phyloP scores from a whole-genome alignment of 2,329 filamentous ascomycete species.

The Xylariomycetidae sp. region DNA sequence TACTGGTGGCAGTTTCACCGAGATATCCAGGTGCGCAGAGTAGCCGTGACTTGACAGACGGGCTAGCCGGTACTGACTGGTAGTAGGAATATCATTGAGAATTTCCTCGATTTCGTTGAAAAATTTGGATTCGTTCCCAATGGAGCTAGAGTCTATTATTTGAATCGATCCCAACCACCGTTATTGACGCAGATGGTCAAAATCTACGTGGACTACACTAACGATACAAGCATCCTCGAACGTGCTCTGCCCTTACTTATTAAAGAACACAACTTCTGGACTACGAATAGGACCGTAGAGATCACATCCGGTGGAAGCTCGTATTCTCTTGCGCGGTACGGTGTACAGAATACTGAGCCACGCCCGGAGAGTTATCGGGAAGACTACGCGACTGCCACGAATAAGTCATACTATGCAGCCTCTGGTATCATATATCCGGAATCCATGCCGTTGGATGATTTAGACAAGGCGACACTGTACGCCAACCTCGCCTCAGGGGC shows the following conservation, averaged over 20 bases:
- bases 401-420: slow-evolving; percentile 55
- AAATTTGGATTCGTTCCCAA: slow-evolving; percentile 64
- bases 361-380: slow-evolving; percentile 64
- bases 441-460: slow-evolving; percentile 43
- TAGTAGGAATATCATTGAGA: slow-evolving; percentile 58
- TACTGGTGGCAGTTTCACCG: slow-evolving; percentile 58
- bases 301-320: slow-evolving; percentile 41
- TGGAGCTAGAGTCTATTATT: slow-evolving; percentile 62
- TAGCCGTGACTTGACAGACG: too few species aligned
- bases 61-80: not conserved
- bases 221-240: slow-evolving; percentile 56
- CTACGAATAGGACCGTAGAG: slow-evolving; percentile 53
- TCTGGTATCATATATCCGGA: slow-evolving; percentile 57
- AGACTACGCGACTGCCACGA: slow-evolving; percentile 62
- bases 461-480: slow-evolving; percentile 50
- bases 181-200: slow-evolving; percentile 63
- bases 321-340: slow-evolving; percentile 56
- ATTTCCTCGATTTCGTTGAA: slow-evolving; percentile 64
- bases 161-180: slow-evolving; percentile 65
- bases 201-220: slow-evolving; percentile 59
- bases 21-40: slow-evolving; percentile 50
- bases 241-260: slow-evolving; percentile 59
- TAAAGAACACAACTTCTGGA: slow-evolving; percentile 61
- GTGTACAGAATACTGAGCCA: slow-evolving; percentile 60
- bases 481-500: slow-evolving; percentile 60